Conservation (phyloP, 805 yeast species). For the Zygosaccharomyces rouxii region DNA sequence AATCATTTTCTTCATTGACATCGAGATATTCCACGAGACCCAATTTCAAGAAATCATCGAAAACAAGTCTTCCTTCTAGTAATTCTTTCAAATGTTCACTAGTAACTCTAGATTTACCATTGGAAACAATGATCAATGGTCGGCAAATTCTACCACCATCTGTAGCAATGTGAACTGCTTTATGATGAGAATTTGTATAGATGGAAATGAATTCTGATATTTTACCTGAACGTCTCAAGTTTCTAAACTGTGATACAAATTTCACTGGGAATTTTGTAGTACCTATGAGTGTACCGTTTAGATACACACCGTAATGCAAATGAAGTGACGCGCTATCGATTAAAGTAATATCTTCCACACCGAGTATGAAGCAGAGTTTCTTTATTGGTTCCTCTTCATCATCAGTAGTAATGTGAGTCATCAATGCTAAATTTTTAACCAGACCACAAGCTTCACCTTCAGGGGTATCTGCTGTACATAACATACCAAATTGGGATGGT, state of each 20-base stretch:
- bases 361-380: constrained; percentile 70
- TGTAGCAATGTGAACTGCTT: constrained; percentile 94
- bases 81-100: constrained; percentile 64
- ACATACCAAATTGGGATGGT: constrained; percentile 98
- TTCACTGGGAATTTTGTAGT: constrained; percentile 81
- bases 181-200: constrained; percentile 82
- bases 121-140: constrained; percentile 83
- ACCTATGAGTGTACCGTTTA: constrained; percentile 94
- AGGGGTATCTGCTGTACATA: constrained; percentile 97
- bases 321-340: constrained; percentile 83
- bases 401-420: constrained; percentile 98
- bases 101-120: constrained; percentile 64
- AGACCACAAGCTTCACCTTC: constrained; percentile 99
- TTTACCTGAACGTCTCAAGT: constrained; percentile 75
- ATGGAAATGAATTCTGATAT: constrained; percentile 89
- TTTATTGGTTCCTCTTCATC: constrained; percentile 90
- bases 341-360: constrained; percentile 80
- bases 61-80: constrained; percentile 67
- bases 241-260: constrained; percentile 75
- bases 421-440: constrained; percentile 91
- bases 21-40: constrained; percentile 95
- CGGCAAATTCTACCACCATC: constrained; percentile 99
- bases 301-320: constrained; percentile 73
- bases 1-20: constrained; percentile 95
- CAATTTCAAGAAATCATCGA: constrained; percentile 80